Base-by-base conservation (phyloP, 129 eudicot species). In the Flaveria ramosissima region DNA sequence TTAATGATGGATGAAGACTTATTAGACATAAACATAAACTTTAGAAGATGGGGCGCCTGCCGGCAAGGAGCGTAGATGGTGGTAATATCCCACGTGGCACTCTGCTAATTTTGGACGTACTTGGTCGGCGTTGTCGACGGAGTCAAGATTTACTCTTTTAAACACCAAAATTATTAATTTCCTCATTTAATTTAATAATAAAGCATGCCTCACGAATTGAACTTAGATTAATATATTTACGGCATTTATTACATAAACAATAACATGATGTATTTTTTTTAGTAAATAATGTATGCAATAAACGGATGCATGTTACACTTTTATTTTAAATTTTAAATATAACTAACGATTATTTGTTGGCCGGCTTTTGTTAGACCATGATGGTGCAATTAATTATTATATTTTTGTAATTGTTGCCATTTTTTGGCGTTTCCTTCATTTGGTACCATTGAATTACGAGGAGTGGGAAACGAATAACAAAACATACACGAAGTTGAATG, bases 21-120 rank as follows among this genome's bases (percentile, higher is more conserved):
- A 23, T 23, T 23, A 52, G 83, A 73, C 61, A 65, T 26, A 27
- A 27, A 43, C 65, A 78, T 48, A 61, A 62, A 17, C 64, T 36
- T 78, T 27, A 71, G 66, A 71, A 27, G 63, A 72, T 23, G 73
- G 46, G 63, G 80, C 74, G 76, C 80, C 84, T 73, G 86, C 90
- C 87, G 92, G 88, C 88, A 79, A 77, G 62, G 75, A 62, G 74
- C 84, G 85, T 68, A 83, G 70, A 85, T 78, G 80, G 85, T 83
- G 82, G 68, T 57, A 32, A 55, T 47, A 52, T 82, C 85, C 90
- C 90, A 90, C 84, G 86, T 90, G 90, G 84, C 72, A 62, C 27
- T 56, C 70, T 70, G 70, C 7, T 36, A 36, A 36, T 73, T 55
- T 83, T 86, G 85, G 86, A 83, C 83, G 78, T 84, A 71, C 80